phyloP scores from a whole-genome alignment of 2,329 filamentous ascomycete genomes.

The Apiospora marii region DNA sequence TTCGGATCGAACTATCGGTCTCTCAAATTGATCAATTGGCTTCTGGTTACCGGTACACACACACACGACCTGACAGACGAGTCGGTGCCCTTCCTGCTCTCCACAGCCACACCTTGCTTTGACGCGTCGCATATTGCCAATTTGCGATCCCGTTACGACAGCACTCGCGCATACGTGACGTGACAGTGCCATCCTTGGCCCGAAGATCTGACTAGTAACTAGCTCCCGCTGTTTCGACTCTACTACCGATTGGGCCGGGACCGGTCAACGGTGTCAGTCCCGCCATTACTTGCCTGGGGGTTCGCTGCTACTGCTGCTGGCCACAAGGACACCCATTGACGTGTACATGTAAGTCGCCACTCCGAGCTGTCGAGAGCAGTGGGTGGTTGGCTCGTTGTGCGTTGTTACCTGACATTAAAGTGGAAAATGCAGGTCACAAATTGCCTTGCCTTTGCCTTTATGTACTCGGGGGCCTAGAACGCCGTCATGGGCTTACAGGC shows the following conservation, averaged over 20 bases:
- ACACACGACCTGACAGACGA: slow-evolving; percentile 1
- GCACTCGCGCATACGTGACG: neutral
- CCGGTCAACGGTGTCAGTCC: neutral
- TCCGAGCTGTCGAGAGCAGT: neutral
- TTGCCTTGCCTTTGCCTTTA: neutral
- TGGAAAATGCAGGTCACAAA: slow-evolving; percentile 5
- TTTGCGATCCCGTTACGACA: neutral
- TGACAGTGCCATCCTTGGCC: slow-evolving; percentile 14
- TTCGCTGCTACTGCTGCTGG: slow-evolving; percentile 6
- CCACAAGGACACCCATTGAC: neutral
- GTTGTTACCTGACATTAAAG: slow-evolving; percentile 8
- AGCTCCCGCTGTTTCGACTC: slow-evolving; percentile 15
- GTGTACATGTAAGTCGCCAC: slow-evolving; percentile 2
- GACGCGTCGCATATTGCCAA: slow-evolving; percentile 13
- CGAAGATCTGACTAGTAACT: slow-evolving; percentile 1
- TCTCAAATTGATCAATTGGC: slow-evolving; percentile 2
- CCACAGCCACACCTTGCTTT: slow-evolving; percentile 16
- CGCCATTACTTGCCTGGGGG: neutral
- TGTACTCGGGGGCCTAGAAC: neutral
- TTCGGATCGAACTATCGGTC: neutral
- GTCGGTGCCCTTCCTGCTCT: slow-evolving; percentile 2
- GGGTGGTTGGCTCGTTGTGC: neutral
- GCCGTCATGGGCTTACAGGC: slow-evolving; percentile 14
- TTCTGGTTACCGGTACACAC: neutral
- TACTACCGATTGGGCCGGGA: slow-evolving; percentile 13